A percentile compares a stretch with the other conserved stretches of the same genome.
These are phyloP conservation scores for Nosema muscidifuracis DNA, from an alignment of 371 early-diverging fungal genomes.

Conservation along the genomic window DNA sequence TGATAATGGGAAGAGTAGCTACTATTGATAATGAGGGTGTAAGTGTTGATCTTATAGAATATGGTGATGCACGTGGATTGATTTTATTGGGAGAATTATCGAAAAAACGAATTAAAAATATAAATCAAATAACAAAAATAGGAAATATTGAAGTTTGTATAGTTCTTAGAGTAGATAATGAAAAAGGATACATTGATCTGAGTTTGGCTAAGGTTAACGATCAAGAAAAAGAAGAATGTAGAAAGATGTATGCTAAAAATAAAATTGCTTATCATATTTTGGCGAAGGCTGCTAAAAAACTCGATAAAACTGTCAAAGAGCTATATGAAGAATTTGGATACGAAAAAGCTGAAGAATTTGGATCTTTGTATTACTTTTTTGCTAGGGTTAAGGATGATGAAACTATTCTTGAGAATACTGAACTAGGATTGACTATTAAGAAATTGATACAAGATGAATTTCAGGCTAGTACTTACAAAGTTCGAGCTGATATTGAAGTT, in stretches of 20 bases:
- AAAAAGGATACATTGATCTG: constrained; percentile 97
- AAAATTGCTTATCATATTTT: constrained; percentile 74
- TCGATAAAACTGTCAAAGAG: constrained; percentile 69
- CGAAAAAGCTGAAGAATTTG: constrained; percentile 91
- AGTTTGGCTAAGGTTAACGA: constrained; percentile 90
- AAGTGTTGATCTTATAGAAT: constrained; percentile 76
- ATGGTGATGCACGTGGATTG: constrained; percentile 88
- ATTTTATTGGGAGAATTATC: constrained; percentile 87
- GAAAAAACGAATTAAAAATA: constrained; percentile 86
- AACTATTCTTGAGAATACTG: constrained; percentile 25
- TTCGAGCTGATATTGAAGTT: constrained; percentile 76
- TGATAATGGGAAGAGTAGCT: constrained; percentile 92
- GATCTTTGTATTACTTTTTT: constrained; percentile 68
- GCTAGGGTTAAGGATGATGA: constrained; percentile 41
- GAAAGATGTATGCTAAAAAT: constrained; percentile 86
- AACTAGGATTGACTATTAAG: constrained; percentile 41
- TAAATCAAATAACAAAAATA: constrained; percentile 89
- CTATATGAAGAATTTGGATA: constrained; percentile 82
- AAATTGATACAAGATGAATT: constrained; percentile 54
- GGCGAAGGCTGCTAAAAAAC: constrained; percentile 82
- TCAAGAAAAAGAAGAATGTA: constrained; percentile 83
- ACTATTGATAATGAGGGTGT: constrained; percentile 95
- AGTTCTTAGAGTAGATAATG: constrained; percentile 91
- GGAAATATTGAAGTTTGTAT: constrained; percentile 90
- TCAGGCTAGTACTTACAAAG: constrained; percentile 50